A percentile compares a stretch with the other conserved stretches of the same genome.
These are phyloP conservation scores for Lentinula raphanica DNA, from an alignment of 768 basidiomycete genomes.

Conservation along the genomic window DNA sequence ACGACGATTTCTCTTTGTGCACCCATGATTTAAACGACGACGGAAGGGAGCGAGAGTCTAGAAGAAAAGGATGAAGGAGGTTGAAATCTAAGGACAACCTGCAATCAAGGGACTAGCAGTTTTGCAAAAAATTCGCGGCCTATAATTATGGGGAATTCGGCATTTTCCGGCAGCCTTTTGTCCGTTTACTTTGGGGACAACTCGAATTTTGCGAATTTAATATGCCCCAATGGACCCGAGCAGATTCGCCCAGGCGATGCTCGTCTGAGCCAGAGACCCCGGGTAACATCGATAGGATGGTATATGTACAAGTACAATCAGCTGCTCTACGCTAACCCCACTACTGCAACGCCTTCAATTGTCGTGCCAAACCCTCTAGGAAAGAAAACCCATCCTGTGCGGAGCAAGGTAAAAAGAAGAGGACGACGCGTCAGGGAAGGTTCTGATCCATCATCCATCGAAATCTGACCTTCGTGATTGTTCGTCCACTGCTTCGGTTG, in stretches of 20 bases:
- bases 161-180: not conserved
- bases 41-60: conserved; percentile 2
- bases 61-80: conserved; percentile 7
- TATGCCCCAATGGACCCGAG: not conserved
- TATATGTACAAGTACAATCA: conserved; percentile 1
- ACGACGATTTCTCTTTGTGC: conserved; percentile 18
- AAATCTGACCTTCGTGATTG: conserved; percentile 57
- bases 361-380: conserved; percentile 53
- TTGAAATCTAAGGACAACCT: conserved; percentile 9
- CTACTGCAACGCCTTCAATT: conserved; percentile 41
- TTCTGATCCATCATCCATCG: not conserved
- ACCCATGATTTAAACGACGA: not conserved
- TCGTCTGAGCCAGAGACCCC: not conserved
- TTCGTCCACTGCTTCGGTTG: conserved; percentile 61
- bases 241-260: not conserved
- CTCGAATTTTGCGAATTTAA: not conserved
- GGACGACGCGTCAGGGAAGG: not conserved
- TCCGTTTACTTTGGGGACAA: not conserved
- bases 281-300: not conserved
- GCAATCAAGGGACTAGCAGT: not conserved
- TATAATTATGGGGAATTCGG: conserved; percentile 5
- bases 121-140: not conserved
- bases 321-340: not conserved
- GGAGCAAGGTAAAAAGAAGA: not conserved
- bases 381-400: conserved; percentile 62